phyloP scores from a whole-genome alignment of 2,329 filamentous ascomycete species.

The Alternaria dauci region DNA sequence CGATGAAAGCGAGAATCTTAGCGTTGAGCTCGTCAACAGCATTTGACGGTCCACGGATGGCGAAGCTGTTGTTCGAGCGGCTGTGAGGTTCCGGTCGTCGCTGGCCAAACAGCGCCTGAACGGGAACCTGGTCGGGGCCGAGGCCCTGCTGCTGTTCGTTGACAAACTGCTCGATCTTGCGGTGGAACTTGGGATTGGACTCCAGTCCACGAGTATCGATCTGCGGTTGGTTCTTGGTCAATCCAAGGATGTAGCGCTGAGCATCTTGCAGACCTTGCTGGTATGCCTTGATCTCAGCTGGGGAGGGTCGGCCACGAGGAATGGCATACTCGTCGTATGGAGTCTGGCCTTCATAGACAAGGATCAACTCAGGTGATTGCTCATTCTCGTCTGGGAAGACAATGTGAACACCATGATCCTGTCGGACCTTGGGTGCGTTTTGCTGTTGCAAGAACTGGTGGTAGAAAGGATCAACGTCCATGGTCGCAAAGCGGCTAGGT shows the following conservation, averaged over 20 bases:
- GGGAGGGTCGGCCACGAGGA: conserved; percentile 64
- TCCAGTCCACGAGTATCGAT: conserved; percentile 64
- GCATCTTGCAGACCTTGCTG: conserved; percentile 66
- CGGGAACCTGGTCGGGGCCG: conserved; percentile 62
- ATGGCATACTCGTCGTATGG: conserved; percentile 62
- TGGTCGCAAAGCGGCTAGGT: conserved; percentile 71
- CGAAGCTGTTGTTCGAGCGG: conserved; percentile 65
- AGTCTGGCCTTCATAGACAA: conserved; percentile 77
- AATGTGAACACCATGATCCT: conserved; percentile 75
- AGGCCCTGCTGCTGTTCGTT: conserved; percentile 63
- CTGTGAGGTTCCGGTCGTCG: conserved; percentile 59
- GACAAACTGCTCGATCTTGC: conserved; percentile 69
- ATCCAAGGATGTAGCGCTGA: conserved; percentile 62
- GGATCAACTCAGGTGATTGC: conserved; percentile 68
- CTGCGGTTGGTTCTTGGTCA: conserved; percentile 63
- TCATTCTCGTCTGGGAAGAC: conserved; percentile 72
- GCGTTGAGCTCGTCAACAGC: conserved; percentile 74
- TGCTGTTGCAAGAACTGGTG: conserved; percentile 74
- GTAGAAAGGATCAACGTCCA: conserved; percentile 80
- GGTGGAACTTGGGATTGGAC: conserved; percentile 68
- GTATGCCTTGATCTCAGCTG: conserved; percentile 64
- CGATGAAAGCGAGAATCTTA: conserved; percentile 81
- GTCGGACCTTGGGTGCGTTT: conserved; percentile 69
- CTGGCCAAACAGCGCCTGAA: conserved; percentile 63
- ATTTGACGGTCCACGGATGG: conserved; percentile 77